These are phyloP conservation scores for Malassezia pachydermatis DNA, from an alignment of 1,284 basidiomycete species.

Conservation along the genomic window DNA sequence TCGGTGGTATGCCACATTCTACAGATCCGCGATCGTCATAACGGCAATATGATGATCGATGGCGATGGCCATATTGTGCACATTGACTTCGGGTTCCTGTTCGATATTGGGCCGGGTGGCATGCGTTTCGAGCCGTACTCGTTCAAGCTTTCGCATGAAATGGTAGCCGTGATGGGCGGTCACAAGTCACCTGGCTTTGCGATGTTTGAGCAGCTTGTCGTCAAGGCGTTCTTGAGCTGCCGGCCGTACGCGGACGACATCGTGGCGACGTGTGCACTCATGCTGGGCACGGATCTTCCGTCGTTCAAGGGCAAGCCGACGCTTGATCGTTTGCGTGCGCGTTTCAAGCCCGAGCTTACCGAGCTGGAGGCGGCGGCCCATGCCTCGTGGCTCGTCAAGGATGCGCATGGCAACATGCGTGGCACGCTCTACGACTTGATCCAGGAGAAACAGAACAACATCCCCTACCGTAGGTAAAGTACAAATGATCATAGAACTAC, in stretches of 20 bases:
- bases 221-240: slow-evolving; percentile 91
- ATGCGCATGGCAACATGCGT: slow-evolving; percentile 87
- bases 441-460: slow-evolving; percentile 40
- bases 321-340: slow-evolving; percentile 71
- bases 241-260: slow-evolving; percentile 83
- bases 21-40: slow-evolving; percentile 94
- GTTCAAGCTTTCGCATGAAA: slow-evolving; percentile 96
- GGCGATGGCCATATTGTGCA: slow-evolving; percentile 91
- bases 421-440: slow-evolving; percentile 79
- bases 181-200: slow-evolving; percentile 82
- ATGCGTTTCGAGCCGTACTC: slow-evolving; percentile 53
- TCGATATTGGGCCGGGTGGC: slow-evolving; percentile 66
- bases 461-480: slow-evolving; percentile 23
- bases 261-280: slow-evolving; percentile 74
- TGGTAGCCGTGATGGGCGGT: slow-evolving; percentile 96
- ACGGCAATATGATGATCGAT: slow-evolving; percentile 96
- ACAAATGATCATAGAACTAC: too few relatives aligned
- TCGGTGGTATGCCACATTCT: slow-evolving; percentile 96
- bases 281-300: slow-evolving; percentile 88
- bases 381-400: slow-evolving; percentile 71
- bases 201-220: slow-evolving; percentile 81
- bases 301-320: slow-evolving; percentile 83
- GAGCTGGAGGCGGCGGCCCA: slow-evolving; percentile 86
- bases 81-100: slow-evolving; percentile 94
- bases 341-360: slow-evolving; percentile 71